Evolutionary conservation across 768 basidiomycete species (phyloP).

Genomic region (Russula sp.): DNA sequence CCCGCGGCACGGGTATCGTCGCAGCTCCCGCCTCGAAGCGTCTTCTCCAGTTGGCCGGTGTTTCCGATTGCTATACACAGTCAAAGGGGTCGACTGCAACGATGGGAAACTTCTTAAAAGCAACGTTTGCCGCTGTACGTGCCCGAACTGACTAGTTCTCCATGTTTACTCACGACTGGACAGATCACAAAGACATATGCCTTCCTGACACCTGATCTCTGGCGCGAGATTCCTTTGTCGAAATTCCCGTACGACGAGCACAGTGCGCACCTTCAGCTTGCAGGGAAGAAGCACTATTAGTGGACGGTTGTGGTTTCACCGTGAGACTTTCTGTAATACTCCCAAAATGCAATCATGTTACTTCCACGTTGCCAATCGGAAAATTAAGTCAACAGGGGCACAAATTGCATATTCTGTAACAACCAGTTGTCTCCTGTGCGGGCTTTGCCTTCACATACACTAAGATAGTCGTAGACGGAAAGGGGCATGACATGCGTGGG

Average conservation of each 20-base stretch:
- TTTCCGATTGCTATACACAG: constrained; percentile 97
- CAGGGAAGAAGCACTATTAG: constrained; percentile 70
- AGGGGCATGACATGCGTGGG: too few relatives aligned
- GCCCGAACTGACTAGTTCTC: not conserved
- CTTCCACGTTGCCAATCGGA: not conserved
- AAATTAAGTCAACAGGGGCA: not conserved
- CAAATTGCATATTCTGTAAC: not conserved
- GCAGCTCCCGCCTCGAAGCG: constrained; percentile 98
- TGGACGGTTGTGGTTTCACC: constrained; percentile 4
- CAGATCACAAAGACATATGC: constrained; percentile 97
- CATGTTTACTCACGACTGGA: not conserved
- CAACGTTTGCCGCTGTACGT: constrained; percentile 86
- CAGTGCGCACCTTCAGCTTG: constrained; percentile 85
- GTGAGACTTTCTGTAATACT: constrained; percentile 16
- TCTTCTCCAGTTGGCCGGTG: constrained; percentile 93
- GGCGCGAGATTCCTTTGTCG: constrained; percentile 89
- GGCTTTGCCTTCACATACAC: not conserved
- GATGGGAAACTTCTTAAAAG: constrained; percentile 99
- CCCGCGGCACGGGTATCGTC: constrained; percentile 98
- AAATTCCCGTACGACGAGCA: constrained; percentile 94
- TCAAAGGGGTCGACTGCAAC: constrained; percentile 98
- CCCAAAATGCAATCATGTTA: constrained; percentile 16
- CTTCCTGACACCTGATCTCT: constrained; percentile 97
- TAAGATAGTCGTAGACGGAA: too few relatives aligned
- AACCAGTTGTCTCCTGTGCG: not conserved